phyloP scores from a whole-genome alignment of 352 stramenopile genomes.

The Pythium sp. region DNA sequence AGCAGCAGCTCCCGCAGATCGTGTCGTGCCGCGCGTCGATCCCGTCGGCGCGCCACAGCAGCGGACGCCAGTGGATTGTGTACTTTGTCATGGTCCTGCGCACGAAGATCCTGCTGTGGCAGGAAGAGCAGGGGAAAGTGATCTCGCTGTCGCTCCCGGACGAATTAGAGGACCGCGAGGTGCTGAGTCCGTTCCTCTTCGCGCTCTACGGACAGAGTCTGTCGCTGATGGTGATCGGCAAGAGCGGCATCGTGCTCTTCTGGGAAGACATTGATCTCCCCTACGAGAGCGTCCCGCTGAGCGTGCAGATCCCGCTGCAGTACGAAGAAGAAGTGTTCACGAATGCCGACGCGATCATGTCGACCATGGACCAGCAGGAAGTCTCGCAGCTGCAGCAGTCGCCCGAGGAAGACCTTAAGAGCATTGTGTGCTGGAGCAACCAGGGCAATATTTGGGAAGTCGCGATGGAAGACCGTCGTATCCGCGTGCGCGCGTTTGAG shows the following conservation, averaged over 20 bases:
- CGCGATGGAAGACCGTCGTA: conserved; percentile 73
- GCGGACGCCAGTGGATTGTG: conserved; percentile 45
- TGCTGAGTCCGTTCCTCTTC: conserved; percentile 64
- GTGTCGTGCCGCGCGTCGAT: conserved; percentile 37
- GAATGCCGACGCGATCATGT: conserved; percentile 34
- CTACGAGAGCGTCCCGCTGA: conserved; percentile 74
- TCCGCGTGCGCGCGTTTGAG: conserved; percentile 72
- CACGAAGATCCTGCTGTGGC: conserved; percentile 67
- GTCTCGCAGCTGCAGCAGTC: conserved; percentile 17
- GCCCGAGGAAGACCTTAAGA: conserved; percentile 34
- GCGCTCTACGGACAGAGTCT: conserved; percentile 58
- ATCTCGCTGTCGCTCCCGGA: conserved; percentile 55
- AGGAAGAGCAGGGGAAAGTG: conserved; percentile 44
- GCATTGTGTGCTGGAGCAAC: conserved; percentile 80
- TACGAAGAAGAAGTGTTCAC: conserved; percentile 48
- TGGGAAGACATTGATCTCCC: conserved; percentile 80
- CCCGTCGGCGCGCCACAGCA: conserved; percentile 42
- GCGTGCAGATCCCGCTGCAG: conserved; percentile 72
- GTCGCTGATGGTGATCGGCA: conserved; percentile 66
- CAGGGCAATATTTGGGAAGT: conserved; percentile 78
- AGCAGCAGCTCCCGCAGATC: conserved; percentile 17
- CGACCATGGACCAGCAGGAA: conserved; percentile 3
- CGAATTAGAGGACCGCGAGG: conserved; percentile 44
- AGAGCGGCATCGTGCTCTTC: conserved; percentile 69
- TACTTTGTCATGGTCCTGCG: conserved; percentile 60